Base-by-base conservation (phyloP, 2,329 filamentous ascomycete genomes). In the Dactylellina haptotyla region DNA sequence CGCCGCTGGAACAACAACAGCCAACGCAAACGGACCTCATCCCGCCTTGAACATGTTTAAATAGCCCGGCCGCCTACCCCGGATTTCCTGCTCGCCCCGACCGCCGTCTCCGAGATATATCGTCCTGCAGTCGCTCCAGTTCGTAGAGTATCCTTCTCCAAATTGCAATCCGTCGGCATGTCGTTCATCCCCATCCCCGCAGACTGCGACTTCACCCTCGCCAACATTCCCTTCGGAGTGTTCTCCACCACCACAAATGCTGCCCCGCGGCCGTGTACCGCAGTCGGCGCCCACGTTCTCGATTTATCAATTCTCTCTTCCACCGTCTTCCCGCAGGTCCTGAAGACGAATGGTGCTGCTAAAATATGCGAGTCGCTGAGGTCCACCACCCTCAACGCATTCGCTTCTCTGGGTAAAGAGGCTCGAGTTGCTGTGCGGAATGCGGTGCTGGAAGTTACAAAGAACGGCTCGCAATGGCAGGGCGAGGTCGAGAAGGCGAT, bases 221-320 rank as follows among this genome's bases (percentile, higher is more conserved):
- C 89, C 78, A 95, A 95, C 79, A 89, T 95, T 61, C 91, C 91
- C 1, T 94, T 94, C 78, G 91, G 91, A 78, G 88, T 95, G 82
- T 91, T 95, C 79, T 89, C 88, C 28, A 89, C 89, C 0, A 75
- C 84, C 1, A 80, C 83, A 4, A 84, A 86, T 69, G 77, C 83
- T 9, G 83, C 83, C 25, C 89, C 84, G 1, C 88, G 88, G 26
- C 85, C 88, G 8, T 91, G 90, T 12, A 82, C 91, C 71, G 90
- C 90, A 8, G 90, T 95, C 77, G 91, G 91, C 53, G 85, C 88
- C 30, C 83, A 90, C 80, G 90, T 87, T 0, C 82, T 95, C 46
- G 90, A 94, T 76, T 83, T 95, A 10, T 84, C 85, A 51, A 83
- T 83, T 0, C 90, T 92, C 75, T 82, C 88, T 8, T 43, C 34